Conservation (phyloP, 177 flowering plant genomes). For the Vitis hybrid region DNA sequence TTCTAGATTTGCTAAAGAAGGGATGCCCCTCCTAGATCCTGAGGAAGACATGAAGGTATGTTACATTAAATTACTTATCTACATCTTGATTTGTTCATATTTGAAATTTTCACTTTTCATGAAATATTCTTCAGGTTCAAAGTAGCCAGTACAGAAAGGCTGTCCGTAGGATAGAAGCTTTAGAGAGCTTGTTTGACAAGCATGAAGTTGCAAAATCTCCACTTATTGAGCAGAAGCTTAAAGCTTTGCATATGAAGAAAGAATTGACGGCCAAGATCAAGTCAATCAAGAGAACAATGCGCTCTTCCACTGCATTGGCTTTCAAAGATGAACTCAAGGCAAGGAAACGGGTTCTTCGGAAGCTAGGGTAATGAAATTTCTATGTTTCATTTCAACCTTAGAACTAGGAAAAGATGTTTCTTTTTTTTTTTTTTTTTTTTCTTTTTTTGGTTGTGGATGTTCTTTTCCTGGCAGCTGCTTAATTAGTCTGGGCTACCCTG, state of each 20-base stretch:
- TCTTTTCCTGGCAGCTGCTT: too few relatives aligned
- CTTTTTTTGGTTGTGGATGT: too few relatives aligned
- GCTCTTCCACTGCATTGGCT: conserved; percentile 78
- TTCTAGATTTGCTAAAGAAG: conserved; percentile 65
- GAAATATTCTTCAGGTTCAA: conserved; percentile 54
- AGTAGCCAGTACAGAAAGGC: conserved; percentile 76
- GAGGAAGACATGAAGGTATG: conserved; percentile 91
- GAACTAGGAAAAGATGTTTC: too few relatives aligned
- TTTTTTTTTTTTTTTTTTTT: too few relatives aligned
- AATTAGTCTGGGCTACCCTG: too few relatives aligned
- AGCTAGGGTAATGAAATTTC: conserved; percentile 68
- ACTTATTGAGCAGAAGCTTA: conserved; percentile 80
- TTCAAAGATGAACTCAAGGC: conserved; percentile 98
- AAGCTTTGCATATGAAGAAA: conserved; percentile 71
- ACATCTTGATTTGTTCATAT: conserved; percentile 1
- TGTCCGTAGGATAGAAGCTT: conserved; percentile 73
- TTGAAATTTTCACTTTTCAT: not conserved
- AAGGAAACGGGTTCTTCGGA: conserved; percentile 82
- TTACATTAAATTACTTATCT: not conserved
- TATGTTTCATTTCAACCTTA: not conserved
- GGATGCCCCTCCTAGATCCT: conserved; percentile 78
- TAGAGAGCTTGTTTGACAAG: conserved; percentile 79
- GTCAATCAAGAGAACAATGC: conserved; percentile 64
- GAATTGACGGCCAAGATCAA: conserved; percentile 78
- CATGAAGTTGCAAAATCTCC: conserved; percentile 81